Conservation (phyloP, 2,329 filamentous ascomycete genomes). For the Nemania sp. region DNA sequence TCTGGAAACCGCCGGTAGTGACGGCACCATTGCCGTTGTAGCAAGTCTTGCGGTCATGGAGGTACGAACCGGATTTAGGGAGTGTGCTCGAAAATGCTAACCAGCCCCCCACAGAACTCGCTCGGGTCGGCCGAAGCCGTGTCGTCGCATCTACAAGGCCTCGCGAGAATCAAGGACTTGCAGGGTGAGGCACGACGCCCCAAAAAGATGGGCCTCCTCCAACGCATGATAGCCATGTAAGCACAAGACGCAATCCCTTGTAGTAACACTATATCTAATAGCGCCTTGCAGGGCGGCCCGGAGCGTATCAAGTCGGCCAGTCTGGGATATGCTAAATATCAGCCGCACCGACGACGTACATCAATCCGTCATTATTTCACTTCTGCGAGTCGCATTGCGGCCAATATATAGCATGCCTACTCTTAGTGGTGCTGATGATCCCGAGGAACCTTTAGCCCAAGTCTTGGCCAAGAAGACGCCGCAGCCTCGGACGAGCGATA, state of each 20-base stretch:
- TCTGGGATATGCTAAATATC: constrained; percentile 45
- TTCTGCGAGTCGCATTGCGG: constrained; percentile 50
- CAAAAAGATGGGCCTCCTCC: constrained; percentile 42
- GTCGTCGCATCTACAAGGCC: constrained; percentile 47
- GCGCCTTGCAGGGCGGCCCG: constrained; percentile 43
- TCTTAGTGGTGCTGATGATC: constrained; percentile 32
- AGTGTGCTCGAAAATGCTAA: constrained; percentile 15
- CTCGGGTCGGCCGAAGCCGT: constrained; percentile 49
- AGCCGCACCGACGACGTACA: constrained; percentile 45
- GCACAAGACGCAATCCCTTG: constrained; percentile 16
- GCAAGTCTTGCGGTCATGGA: constrained; percentile 50
- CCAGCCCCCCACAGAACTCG: constrained; percentile 43
- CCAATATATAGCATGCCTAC: constrained; percentile 41
- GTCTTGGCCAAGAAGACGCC: constrained; percentile 34
- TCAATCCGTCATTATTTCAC: constrained; percentile 49
- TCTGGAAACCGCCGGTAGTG: constrained; percentile 44
- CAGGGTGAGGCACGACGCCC: constrained; percentile 36
- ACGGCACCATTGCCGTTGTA: constrained; percentile 49
- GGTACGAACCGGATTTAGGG: constrained; percentile 35
- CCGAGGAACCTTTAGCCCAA: constrained; percentile 35
- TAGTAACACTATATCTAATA: constrained; percentile 23
- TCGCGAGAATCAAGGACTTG: constrained; percentile 41
- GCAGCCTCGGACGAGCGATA: constrained; percentile 24
- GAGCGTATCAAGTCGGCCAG: constrained; percentile 44
- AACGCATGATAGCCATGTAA: constrained; percentile 49